A percentile compares a stretch with the other conserved stretches of the same genome.
phyloP scores from a whole-genome alignment of 257 asterid genomes.

The Anisodus tanguticus region DNA sequence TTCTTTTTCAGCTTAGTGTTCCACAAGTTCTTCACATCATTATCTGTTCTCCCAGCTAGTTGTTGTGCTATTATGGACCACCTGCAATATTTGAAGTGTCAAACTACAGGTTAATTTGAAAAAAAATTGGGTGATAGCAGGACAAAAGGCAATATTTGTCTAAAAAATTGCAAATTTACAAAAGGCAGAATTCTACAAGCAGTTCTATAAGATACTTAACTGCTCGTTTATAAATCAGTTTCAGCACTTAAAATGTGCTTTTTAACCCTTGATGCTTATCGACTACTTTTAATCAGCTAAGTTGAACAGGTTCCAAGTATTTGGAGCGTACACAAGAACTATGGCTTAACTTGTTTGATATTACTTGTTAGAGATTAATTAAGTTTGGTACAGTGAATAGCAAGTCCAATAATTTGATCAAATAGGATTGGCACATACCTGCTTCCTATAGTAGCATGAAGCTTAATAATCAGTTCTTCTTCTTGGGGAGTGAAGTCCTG shows the following conservation, averaged over 20 bases:
- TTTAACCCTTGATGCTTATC: not conserved
- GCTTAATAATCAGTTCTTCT: slow-evolving; percentile 82
- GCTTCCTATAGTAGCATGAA: slow-evolving; percentile 89
- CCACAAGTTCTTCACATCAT: slow-evolving; percentile 77
- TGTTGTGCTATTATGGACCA: slow-evolving; percentile 92
- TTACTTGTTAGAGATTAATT: not conserved
- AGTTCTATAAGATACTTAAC: not conserved
- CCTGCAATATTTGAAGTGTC: slow-evolving; percentile 38
- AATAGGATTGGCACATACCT: slow-evolving; percentile 49
- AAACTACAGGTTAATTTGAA: not conserved
- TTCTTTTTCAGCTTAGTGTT: slow-evolving; percentile 79
- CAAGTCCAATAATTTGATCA: not conserved
- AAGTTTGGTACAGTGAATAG: not conserved
- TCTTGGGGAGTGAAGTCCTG: slow-evolving; percentile 74
- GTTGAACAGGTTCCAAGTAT: not conserved
- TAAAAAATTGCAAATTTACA: too few relatives aligned
- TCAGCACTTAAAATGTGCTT: not conserved
- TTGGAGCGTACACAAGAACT: not conserved
- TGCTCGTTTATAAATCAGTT: not conserved
- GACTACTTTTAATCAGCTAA: not conserved
- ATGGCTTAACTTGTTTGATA: not conserved
- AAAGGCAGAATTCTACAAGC: too few relatives aligned
- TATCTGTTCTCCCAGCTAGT: slow-evolving; percentile 73
- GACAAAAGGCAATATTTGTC: not conserved
- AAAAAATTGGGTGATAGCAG: not conserved